These are phyloP conservation scores for Colletotrichum sp. DNA, from an alignment of 2,329 filamentous ascomycete species.

Conservation along the genomic window DNA sequence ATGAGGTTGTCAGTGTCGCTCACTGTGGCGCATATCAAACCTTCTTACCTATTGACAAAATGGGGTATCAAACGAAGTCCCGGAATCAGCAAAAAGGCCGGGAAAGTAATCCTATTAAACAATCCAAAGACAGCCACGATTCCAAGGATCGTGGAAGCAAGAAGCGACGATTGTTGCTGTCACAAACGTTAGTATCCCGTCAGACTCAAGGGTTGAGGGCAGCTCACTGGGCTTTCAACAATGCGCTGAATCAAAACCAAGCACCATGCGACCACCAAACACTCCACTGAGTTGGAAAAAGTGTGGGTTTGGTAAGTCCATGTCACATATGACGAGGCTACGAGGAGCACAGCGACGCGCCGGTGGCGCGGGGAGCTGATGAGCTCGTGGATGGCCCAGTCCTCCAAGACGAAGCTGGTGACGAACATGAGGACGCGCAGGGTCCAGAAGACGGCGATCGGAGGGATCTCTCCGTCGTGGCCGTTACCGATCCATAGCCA, in stretches of 20 bases:
- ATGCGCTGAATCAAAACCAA: constrained; percentile 91
- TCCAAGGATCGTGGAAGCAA: constrained; percentile 80
- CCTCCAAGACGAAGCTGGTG: constrained; percentile 93
- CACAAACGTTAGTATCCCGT: not conserved
- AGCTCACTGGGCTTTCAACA: constrained; percentile 74
- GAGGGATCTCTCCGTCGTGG: constrained; percentile 76
- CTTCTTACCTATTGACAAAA: constrained; percentile 76
- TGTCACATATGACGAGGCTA: constrained; percentile 96
- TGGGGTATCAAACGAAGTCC: constrained; percentile 84
- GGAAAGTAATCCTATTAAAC: constrained; percentile 98
- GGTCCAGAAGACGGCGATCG: constrained; percentile 89
- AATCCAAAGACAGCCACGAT: constrained; percentile 83
- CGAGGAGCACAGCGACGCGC: constrained; percentile 77
- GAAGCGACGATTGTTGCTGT: constrained; percentile 75
- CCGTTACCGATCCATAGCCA: constrained; percentile 92
- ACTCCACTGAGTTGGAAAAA: constrained; percentile 97
- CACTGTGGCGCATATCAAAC: not conserved
- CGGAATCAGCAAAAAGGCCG: constrained; percentile 88
- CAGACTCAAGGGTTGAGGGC: not conserved
- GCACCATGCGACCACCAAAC: constrained; percentile 90
- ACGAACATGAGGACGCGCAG: constrained; percentile 91
- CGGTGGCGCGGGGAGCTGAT: constrained; percentile 77
- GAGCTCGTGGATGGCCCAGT: constrained; percentile 96
- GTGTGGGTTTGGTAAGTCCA: constrained; percentile 99
- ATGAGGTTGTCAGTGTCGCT: constrained; percentile 2